These are phyloP conservation scores for Monilinia polystroma DNA, from an alignment of 2,329 filamentous ascomycete genomes.

Conservation along the genomic window DNA sequence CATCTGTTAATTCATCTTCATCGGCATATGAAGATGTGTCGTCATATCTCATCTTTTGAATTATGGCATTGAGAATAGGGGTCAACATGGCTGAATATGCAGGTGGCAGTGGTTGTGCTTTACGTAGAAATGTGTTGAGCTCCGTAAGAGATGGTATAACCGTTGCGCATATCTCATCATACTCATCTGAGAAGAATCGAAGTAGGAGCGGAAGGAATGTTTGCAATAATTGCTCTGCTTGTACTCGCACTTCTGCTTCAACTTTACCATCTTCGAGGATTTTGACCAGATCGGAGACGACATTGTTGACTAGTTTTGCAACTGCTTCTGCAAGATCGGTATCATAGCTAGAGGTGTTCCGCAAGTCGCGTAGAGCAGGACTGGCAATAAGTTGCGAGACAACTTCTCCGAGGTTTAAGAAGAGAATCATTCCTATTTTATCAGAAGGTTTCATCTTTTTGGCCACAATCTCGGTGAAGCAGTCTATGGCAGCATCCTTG, in stretches of 20 bases:
- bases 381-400: conserved; percentile 83
- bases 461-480: conserved; percentile 90
- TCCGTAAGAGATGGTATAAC: conserved; percentile 93
- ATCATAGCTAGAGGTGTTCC: conserved; percentile 84
- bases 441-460: conserved; percentile 97
- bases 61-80: conserved; percentile 86
- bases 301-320: conserved; percentile 91
- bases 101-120: conserved; percentile 68
- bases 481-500: conserved; percentile 87
- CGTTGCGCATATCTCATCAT: conserved; percentile 95
- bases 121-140: conserved; percentile 85
- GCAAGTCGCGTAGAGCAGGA: conserved; percentile 73
- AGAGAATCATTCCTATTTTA: conserved; percentile 91
- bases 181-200: conserved; percentile 96
- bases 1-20: conserved; percentile 91
- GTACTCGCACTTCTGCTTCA: conserved; percentile 63
- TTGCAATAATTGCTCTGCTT: conserved; percentile 78
- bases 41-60: conserved; percentile 96
- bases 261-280: conserved; percentile 69
- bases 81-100: conserved; percentile 81
- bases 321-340: conserved; percentile 93
- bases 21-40: conserved; percentile 92
- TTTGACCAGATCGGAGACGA: conserved; percentile 81
- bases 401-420: conserved; percentile 83
- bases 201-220: conserved; percentile 83